phyloP scores from a whole-genome alignment of 2,329 filamentous ascomycete genomes.

The Colletotrichum graminicola region DNA sequence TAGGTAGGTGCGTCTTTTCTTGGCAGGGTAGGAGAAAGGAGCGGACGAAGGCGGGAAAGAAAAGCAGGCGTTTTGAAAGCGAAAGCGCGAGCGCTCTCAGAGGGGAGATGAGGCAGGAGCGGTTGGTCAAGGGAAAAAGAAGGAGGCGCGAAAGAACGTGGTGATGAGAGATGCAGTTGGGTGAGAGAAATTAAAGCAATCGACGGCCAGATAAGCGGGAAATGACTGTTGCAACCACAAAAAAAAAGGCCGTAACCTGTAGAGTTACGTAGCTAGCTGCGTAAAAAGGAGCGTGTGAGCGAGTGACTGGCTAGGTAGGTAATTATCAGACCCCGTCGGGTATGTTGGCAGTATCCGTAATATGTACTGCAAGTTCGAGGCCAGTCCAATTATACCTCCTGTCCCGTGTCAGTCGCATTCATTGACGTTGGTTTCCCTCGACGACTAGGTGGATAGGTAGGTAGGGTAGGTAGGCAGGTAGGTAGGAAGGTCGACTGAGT shows the following conservation, averaged over 20 bases:
- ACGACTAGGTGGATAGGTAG: neutral
- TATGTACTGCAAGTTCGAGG: conserved; percentile 11
- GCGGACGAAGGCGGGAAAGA: conserved; percentile 7
- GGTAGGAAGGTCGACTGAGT: too few species aligned
- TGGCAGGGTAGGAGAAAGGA: conserved; percentile 18
- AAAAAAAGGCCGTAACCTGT: neutral
- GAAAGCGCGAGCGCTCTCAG: conserved; percentile 7
- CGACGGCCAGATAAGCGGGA: conserved; percentile 29
- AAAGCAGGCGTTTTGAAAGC: neutral
- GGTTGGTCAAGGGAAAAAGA: conserved; percentile 16
- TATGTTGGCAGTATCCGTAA: conserved; percentile 15
- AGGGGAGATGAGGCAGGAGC: conserved; percentile 37
- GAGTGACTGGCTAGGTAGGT: neutral
- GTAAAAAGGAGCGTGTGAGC: neutral
- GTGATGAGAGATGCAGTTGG: conserved; percentile 36
- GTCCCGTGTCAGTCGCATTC: conserved; percentile 26
- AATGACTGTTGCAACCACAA: conserved; percentile 12
- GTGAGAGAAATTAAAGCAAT: conserved; percentile 36
- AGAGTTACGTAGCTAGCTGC: too few species aligned
- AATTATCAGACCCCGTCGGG: conserved; percentile 29
- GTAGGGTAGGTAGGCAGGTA: neutral
- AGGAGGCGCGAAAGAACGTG: conserved; percentile 32
- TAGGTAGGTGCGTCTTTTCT: conserved; percentile 11
- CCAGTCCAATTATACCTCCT: conserved; percentile 16
- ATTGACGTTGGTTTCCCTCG: conserved; percentile 19